Conservation (phyloP, 805 yeast genomes). For the Hanseniaspora opuntiae region DNA sequence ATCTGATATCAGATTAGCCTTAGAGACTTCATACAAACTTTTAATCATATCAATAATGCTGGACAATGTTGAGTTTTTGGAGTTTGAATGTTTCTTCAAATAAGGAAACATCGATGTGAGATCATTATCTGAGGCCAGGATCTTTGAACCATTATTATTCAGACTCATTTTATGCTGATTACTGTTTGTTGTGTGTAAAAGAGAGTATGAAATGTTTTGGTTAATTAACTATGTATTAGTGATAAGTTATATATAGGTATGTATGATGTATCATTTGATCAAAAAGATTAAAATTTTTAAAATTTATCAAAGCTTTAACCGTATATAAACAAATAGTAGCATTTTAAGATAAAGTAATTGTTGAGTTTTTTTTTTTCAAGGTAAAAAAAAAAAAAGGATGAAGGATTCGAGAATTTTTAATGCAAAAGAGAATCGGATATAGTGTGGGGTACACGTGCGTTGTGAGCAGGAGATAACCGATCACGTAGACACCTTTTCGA, state of each 20-base stretch:
- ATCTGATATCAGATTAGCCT: neutral
- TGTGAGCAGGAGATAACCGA: no score
- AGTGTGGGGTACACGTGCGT: no score
- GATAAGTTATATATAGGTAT: no score
- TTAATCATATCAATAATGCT: neutral
- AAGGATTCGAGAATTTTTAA: neutral
- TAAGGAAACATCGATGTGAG: constrained; percentile 8
- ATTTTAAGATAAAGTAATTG: neutral
- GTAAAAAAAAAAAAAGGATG: neutral
- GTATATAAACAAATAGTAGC: no score
- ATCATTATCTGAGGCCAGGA: neutral
- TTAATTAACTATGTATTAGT: no score
- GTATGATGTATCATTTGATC: no score
- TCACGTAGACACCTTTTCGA: no score
- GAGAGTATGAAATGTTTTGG: no score
- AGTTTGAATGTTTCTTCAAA: neutral
- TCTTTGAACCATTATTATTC: neutral
- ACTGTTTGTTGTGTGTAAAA: no score
- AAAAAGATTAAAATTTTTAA: no score
- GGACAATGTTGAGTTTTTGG: neutral
- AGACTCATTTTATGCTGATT: neutral
- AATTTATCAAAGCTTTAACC: no score
- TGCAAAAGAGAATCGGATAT: neutral
- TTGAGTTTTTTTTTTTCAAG: neutral
- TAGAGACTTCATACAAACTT: constrained; percentile 3